A percentile compares a stretch with the other conserved stretches of the same genome.
Evolutionary conservation across 345 rosid species (phyloP).

Genomic region (Eucalyptus polyanthemos): DNA sequence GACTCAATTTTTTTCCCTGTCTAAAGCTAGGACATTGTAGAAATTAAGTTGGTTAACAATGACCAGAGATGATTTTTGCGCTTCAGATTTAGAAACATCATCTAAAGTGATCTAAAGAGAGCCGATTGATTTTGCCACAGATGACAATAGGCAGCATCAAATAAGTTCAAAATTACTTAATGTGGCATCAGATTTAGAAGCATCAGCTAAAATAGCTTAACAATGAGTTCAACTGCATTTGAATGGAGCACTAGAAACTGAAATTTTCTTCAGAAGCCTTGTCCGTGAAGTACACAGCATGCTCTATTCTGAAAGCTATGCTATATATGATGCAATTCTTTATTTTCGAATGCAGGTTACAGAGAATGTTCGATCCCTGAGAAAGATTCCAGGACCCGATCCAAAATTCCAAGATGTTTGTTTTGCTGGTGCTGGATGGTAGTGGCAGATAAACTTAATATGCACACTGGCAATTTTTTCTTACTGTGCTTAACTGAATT

Average conservation of each 20-base stretch:
- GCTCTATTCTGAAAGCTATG: not conserved
- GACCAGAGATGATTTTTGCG: not conserved
- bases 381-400: constrained; percentile 76
- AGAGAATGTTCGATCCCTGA: constrained; percentile 40
- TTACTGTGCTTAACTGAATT: not conserved
- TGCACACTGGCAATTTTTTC: not conserved
- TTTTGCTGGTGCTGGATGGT: constrained; percentile 70
- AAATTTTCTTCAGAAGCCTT: not conserved
- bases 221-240: not conserved
- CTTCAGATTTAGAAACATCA: not conserved
- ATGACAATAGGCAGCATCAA: not conserved
- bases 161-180: too few species aligned
- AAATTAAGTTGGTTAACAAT: not conserved
- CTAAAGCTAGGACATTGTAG: not conserved
- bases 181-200: too few species aligned
- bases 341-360: constrained; percentile 22
- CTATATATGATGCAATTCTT: not conserved
- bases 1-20: not conserved
- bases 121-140: not conserved
- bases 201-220: not conserved
- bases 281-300: not conserved
- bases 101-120: not conserved
- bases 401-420: constrained; percentile 79
- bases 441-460: not conserved
- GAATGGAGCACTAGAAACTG: not conserved